A percentile compares a stretch with the other conserved stretches of the same genome.
phyloP scores from a whole-genome alignment of 1,284 basidiomycete genomes.

The Boletus sp. region DNA sequence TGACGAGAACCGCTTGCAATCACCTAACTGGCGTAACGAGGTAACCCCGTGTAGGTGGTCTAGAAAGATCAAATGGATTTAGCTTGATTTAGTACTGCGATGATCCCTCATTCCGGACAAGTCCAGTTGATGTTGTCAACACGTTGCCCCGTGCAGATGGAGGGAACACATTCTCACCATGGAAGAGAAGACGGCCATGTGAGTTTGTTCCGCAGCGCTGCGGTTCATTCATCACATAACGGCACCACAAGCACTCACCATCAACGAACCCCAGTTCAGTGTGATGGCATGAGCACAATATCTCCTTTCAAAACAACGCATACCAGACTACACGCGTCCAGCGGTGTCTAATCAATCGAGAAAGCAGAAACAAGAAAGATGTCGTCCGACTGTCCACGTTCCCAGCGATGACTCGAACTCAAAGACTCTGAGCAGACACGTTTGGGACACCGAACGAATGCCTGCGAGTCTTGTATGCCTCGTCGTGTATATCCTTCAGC shows the following conservation, averaged over 20 bases:
- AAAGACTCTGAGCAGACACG: conserved; percentile 17
- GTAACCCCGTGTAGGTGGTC: too few relatives aligned
- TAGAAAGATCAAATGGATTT: too few relatives aligned
- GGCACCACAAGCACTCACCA: background rate
- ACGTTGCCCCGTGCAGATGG: background rate
- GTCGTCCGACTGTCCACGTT: background rate
- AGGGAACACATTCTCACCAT: background rate
- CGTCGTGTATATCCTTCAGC: conserved; percentile 32
- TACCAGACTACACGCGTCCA: background rate
- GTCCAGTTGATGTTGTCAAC: background rate
- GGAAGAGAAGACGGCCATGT: conserved; percentile 1
- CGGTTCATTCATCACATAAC: background rate
- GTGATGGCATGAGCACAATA: background rate
- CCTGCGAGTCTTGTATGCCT: conserved; percentile 22
- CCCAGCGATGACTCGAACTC: background rate
- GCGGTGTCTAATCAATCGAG: background rate
- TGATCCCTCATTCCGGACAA: background rate
- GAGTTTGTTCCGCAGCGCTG: background rate
- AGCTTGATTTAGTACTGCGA: too few relatives aligned
- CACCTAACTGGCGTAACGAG: too few relatives aligned
- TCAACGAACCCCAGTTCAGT: background rate
- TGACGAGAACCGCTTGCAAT: too few relatives aligned
- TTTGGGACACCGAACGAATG: conserved; percentile 10
- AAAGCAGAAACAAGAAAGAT: background rate
- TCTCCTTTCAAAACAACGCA: background rate